These are phyloP conservation scores for Alternaria sp. DNA, from an alignment of 2,329 filamentous ascomycete species.

Conservation along the genomic window DNA sequence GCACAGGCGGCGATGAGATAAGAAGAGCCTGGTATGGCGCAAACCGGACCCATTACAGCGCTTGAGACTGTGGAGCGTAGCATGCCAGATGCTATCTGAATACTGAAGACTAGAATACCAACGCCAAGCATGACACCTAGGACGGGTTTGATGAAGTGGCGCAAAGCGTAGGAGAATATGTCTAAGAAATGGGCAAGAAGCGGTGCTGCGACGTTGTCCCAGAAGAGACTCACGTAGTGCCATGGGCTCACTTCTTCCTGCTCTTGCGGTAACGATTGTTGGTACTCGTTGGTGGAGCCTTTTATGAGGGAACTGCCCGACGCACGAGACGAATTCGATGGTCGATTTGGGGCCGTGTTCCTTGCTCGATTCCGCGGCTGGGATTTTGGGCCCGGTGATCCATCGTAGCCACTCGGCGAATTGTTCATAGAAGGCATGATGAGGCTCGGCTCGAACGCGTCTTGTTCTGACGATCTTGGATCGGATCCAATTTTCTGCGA, in stretches of 20 bases:
- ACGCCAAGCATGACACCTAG: conserved; percentile 65
- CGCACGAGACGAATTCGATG: conserved; percentile 4
- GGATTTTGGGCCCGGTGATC: conserved; percentile 16
- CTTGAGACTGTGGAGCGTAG: conserved; percentile 69
- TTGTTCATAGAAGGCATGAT: conserved; percentile 53
- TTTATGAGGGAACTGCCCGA: conserved; percentile 15
- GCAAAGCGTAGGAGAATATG: conserved; percentile 66
- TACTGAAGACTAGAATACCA: conserved; percentile 62
- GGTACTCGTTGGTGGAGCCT: conserved; percentile 1
- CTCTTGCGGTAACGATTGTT: conserved; percentile 9
- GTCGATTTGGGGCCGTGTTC: background rate
- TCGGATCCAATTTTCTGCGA: conserved; percentile 22
- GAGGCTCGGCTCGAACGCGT: conserved; percentile 51
- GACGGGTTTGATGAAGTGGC: conserved; percentile 68
- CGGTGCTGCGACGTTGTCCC: conserved; percentile 47
- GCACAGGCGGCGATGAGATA: conserved; percentile 71
- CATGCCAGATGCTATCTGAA: conserved; percentile 65
- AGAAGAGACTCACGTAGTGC: conserved; percentile 42
- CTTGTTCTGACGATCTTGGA: conserved; percentile 20
- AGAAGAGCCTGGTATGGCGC: conserved; percentile 71
- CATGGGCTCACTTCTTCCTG: conserved; percentile 30
- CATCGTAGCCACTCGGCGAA: conserved; percentile 24
- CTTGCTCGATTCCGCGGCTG: conserved; percentile 12
- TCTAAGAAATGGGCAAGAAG: conserved; percentile 61
- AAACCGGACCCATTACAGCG: conserved; percentile 73